Evolutionary conservation across 2,329 filamentous ascomycete genomes (phyloP).

Genomic region (Fusarium brevicatenulatum): DNA sequence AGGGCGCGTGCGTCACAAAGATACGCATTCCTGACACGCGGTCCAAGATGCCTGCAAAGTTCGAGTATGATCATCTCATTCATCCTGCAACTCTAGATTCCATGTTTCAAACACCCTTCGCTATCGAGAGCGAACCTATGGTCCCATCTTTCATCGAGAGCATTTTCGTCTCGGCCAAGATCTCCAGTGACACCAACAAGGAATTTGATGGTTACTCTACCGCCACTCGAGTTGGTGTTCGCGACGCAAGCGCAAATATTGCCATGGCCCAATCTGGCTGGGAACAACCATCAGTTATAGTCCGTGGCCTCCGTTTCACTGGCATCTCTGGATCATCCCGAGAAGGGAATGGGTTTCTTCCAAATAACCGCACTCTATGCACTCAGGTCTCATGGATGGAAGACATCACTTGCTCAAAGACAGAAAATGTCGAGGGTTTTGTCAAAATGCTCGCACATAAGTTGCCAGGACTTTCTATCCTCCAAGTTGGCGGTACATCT

Average conservation of each 20-base stretch:
- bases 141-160: slow-evolving; percentile 59
- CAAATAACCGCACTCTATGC: slow-evolving; percentile 60
- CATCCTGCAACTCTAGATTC: slow-evolving; percentile 67
- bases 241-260: slow-evolving; percentile 56
- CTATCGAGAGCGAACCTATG: slow-evolving; percentile 58
- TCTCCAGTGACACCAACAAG: slow-evolving; percentile 47
- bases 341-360: slow-evolving; percentile 53
- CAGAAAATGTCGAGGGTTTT: slow-evolving; percentile 40
- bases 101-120: slow-evolving; percentile 64
- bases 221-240: slow-evolving; percentile 49
- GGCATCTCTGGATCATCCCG: slow-evolving; percentile 45
- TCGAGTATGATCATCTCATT: slow-evolving; percentile 65
- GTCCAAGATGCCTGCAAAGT: slow-evolving; percentile 62
- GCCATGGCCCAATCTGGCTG: slow-evolving; percentile 53
- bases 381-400: slow-evolving; percentile 60
- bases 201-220: slow-evolving; percentile 56
- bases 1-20: slow-evolving; percentile 49
- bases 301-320: slow-evolving; percentile 59
- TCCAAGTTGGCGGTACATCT: slow-evolving; percentile 51
- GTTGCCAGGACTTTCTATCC: slow-evolving; percentile 50
- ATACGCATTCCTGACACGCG: slow-evolving; percentile 61
- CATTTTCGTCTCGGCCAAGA: slow-evolving; percentile 57
- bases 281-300: slow-evolving; percentile 51
- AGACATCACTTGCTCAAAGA: slow-evolving; percentile 46
- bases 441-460: slow-evolving; percentile 53